These are phyloP conservation scores for Neurospora sp. DNA, from an alignment of 495 filamentous ascomycete species.

Conservation along the genomic window DNA sequence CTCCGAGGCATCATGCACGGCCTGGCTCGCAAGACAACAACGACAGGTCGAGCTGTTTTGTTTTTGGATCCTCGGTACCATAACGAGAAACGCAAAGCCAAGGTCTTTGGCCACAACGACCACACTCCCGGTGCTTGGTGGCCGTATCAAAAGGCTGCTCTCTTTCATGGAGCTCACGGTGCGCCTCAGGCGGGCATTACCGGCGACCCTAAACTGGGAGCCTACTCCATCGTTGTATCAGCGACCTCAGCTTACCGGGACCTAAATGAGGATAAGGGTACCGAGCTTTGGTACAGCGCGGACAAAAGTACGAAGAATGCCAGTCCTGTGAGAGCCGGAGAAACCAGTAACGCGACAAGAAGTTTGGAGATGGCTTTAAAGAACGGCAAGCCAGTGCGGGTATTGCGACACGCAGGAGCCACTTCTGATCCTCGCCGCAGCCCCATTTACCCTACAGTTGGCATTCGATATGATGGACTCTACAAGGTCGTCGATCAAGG, in stretches of 20 bases:
- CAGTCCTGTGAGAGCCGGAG: slow-evolving; percentile 6
- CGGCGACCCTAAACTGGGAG: slow-evolving; percentile 26
- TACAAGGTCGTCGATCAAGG: slow-evolving; percentile 28
- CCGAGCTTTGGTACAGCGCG: slow-evolving; percentile 37
- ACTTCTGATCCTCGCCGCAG: slow-evolving; percentile 3
- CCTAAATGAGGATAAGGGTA: slow-evolving; percentile 35
- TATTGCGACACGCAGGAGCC: slow-evolving; percentile 30
- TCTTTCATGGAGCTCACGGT: slow-evolving; percentile 43
- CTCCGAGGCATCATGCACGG: slow-evolving; percentile 31
- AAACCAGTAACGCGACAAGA: slow-evolving; percentile 21
- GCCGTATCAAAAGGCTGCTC: slow-evolving; percentile 36
- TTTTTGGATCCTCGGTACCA: slow-evolving; percentile 18
- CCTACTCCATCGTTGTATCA: slow-evolving; percentile 35
- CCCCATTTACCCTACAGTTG: slow-evolving; percentile 20
- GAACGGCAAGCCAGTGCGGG: slow-evolving; percentile 29
- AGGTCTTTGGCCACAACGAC: slow-evolving; percentile 37
- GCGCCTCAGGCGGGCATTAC: slow-evolving; percentile 33
- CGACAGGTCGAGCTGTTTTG: slow-evolving; percentile 3
- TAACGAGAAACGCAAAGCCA: slow-evolving; percentile 6
- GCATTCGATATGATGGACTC: slow-evolving; percentile 44
- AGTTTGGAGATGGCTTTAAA: slow-evolving; percentile 24
- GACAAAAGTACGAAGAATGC: slow-evolving; percentile 24
- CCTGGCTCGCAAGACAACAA: slow-evolving; percentile 9
- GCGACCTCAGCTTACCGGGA: slow-evolving; percentile 31
- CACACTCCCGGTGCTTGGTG: slow-evolving; percentile 41